A percentile compares a stretch with the other conserved stretches of the same genome.
These are phyloP conservation scores for Physcomitrium patens DNA, from an alignment of 225 moss, liverwort and hornwort genomes.

Conservation along the genomic window DNA sequence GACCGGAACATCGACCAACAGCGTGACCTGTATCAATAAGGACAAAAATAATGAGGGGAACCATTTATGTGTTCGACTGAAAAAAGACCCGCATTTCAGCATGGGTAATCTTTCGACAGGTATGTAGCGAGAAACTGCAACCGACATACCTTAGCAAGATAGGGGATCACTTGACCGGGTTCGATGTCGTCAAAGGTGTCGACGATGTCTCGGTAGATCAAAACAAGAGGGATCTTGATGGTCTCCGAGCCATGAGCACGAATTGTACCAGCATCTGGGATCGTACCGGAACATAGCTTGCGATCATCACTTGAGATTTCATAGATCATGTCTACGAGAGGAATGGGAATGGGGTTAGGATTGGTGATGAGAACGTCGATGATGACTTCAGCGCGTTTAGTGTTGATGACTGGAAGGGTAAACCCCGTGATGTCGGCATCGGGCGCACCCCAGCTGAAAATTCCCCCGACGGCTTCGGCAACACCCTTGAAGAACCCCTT, in stretches of 20 bases:
- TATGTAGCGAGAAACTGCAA: not conserved
- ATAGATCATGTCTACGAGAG: slow-evolving; percentile 83
- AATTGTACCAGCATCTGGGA: slow-evolving; percentile 84
- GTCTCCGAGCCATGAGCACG: slow-evolving; percentile 73
- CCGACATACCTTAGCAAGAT: slow-evolving; percentile 55
- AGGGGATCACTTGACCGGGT: slow-evolving; percentile 79
- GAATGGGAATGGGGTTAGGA: slow-evolving; percentile 86
- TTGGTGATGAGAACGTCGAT: slow-evolving; percentile 82
- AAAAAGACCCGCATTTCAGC: not conserved
- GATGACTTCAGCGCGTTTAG: slow-evolving; percentile 64
- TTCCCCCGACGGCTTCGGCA: slow-evolving; percentile 57
- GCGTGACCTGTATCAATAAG: slow-evolving; percentile 36
- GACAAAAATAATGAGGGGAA: not conserved
- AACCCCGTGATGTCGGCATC: slow-evolving; percentile 70
- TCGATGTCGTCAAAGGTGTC: slow-evolving; percentile 81
- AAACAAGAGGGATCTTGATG: slow-evolving; percentile 73
- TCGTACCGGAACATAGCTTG: slow-evolving; percentile 73
- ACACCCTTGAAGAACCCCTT: slow-evolving; percentile 68
- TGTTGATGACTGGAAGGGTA: slow-evolving; percentile 61
- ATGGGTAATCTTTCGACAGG: too few species aligned
- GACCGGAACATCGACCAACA: slow-evolving; percentile 78
- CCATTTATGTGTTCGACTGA: not conserved
- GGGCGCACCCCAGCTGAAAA: slow-evolving; percentile 74
- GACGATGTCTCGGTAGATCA: slow-evolving; percentile 76
- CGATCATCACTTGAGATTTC: slow-evolving; percentile 63